These are phyloP conservation scores for Phytopythium mirpurense DNA, from an alignment of 352 stramenopile genomes.

Conservation along the genomic window DNA sequence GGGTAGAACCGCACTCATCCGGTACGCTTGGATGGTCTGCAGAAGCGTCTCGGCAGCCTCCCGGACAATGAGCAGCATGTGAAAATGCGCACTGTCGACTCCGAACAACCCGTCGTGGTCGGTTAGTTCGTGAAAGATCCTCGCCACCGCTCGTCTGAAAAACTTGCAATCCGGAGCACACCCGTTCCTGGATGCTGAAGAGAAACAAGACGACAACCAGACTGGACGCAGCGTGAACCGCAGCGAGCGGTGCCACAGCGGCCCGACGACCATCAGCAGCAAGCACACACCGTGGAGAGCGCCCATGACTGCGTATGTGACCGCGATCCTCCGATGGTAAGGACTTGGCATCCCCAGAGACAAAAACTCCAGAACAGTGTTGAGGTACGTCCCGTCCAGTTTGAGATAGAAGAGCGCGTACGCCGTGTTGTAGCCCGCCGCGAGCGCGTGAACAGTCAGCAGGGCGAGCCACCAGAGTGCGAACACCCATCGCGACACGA, in stretches of 20 bases:
- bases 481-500: slow-evolving; percentile 5
- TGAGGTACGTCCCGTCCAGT: slow-evolving; percentile 18
- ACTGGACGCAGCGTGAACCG: slow-evolving; percentile 9
- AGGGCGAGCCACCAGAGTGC: slow-evolving; percentile 20
- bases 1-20: slow-evolving; percentile 22
- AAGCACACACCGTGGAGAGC: slow-evolving; percentile 11
- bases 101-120: slow-evolving; percentile 17
- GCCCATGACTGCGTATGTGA: slow-evolving; percentile 12
- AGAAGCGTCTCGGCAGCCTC: slow-evolving; percentile 24
- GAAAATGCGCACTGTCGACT: slow-evolving; percentile 19
- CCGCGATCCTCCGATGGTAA: slow-evolving; percentile 11
- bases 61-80: slow-evolving; percentile 19
- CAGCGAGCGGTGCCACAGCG: slow-evolving; percentile 15
- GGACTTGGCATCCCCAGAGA: slow-evolving; percentile 17
- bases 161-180: not conserved
- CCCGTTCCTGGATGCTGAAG: not conserved
- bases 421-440: slow-evolving; percentile 10
- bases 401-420: slow-evolving; percentile 23
- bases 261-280: slow-evolving; percentile 16
- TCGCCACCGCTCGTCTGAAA: not conserved
- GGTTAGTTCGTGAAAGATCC: slow-evolving; percentile 9
- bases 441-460: slow-evolving; percentile 10
- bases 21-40: slow-evolving; percentile 22
- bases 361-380: slow-evolving; percentile 19
- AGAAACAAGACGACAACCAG: not conserved